A percentile compares a stretch with the other conserved stretches of the same genome.
These are phyloP conservation scores for Erodium maritimum DNA, from an alignment of 345 rosid genomes.

Conservation along the genomic window DNA sequence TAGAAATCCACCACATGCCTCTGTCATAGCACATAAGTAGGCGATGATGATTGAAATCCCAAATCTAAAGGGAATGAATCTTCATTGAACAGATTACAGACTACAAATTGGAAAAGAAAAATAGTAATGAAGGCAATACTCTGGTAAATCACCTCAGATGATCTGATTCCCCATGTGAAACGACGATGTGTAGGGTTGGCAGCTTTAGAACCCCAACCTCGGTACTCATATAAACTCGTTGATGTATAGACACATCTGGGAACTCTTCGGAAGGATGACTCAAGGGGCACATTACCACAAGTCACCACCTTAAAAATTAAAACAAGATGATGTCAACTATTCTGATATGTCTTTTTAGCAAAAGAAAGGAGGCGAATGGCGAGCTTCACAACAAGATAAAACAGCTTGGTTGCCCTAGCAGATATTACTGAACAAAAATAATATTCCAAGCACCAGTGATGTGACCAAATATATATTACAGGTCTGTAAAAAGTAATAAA, in stretches of 20 bases:
- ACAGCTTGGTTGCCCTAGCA: too few relatives aligned
- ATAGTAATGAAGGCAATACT: background rate
- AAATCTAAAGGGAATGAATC: too few relatives aligned
- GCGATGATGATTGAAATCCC: too few relatives aligned
- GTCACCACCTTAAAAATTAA: conserved; percentile 68
- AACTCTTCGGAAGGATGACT: conserved; percentile 89
- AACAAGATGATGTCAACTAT: background rate
- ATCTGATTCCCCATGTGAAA: conserved; percentile 85
- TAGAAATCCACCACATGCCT: conserved; percentile 94
- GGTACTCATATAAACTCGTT: conserved; percentile 86
- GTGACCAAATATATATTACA: too few relatives aligned
- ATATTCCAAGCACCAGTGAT: too few relatives aligned
- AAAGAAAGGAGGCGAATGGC: too few relatives aligned
- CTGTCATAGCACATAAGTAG: conserved; percentile 29
- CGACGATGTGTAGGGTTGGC: conserved; percentile 82
- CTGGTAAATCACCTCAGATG: conserved; percentile 59
- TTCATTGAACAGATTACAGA: too few relatives aligned
- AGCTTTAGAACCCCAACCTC: conserved; percentile 93
- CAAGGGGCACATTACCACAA: conserved; percentile 95
- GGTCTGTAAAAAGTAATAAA: too few relatives aligned
- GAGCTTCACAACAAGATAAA: too few relatives aligned
- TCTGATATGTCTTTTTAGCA: too few relatives aligned
- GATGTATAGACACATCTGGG: conserved; percentile 97
- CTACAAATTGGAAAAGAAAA: too few relatives aligned
- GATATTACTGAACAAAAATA: too few relatives aligned